Evolutionary conservation across 176 grass and related monocot genomes (phyloP).

Genomic region (Oryza nivara): DNA sequence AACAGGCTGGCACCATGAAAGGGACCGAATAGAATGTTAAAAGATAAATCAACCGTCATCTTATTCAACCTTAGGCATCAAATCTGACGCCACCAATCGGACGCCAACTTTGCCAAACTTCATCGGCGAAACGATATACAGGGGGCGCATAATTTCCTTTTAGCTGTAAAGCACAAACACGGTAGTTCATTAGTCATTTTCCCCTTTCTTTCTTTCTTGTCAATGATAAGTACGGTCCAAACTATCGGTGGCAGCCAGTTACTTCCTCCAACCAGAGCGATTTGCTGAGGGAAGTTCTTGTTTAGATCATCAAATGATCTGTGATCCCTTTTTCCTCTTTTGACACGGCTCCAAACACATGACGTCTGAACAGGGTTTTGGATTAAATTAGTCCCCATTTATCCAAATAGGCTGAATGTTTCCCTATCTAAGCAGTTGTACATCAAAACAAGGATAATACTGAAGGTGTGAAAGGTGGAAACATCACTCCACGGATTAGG

Average conservation of each 20-base stretch:
- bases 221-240: conserved; percentile 4
- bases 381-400: no score
- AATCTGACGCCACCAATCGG: background rate
- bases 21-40: background rate
- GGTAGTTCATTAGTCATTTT: background rate
- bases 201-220: background rate
- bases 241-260: background rate
- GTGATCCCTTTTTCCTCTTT: background rate
- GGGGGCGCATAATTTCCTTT: conserved; percentile 1
- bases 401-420: no score
- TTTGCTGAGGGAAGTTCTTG: background rate
- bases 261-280: background rate
- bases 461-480: no score
- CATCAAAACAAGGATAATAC: no score
- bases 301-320: background rate
- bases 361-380: background rate
- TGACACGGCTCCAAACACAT: background rate
- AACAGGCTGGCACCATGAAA: background rate
- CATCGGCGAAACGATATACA: background rate
- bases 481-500: no score
- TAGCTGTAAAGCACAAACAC: conserved; percentile 35
- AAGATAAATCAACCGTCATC: background rate
- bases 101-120: background rate
- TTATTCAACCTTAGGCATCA: background rate
- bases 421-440: background rate